Evolutionary conservation across 768 basidiomycete genomes (phyloP).

Genomic region (Suillus subalutaceus): DNA sequence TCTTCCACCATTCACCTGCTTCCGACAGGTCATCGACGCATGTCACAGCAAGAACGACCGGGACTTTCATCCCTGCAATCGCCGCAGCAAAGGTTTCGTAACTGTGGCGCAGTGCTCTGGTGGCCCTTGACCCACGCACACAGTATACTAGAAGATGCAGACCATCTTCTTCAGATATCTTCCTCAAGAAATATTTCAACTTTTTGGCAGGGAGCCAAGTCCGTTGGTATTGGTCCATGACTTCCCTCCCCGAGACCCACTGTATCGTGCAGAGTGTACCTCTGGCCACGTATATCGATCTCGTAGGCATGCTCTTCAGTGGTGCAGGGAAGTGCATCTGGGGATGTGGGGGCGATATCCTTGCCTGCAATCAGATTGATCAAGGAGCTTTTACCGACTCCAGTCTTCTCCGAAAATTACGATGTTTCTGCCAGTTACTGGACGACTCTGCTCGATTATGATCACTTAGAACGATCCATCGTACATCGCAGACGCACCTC

Average conservation of each 20-base stretch:
- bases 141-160: conserved; percentile 29
- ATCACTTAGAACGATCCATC: neutral
- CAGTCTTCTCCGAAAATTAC: conserved; percentile 49
- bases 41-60: conserved; percentile 41
- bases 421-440: conserved; percentile 29
- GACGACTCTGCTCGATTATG: neutral
- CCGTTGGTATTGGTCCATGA: conserved; percentile 12
- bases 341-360: conserved; percentile 34
- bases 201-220: conserved; percentile 11
- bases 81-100: conserved; percentile 33
- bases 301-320: conserved; percentile 31
- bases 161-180: conserved; percentile 30
- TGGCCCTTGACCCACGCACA: conserved; percentile 22
- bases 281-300: conserved; percentile 23
- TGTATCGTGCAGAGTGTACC: conserved; percentile 37
- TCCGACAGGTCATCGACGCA: conserved; percentile 36
- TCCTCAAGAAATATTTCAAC: conserved; percentile 37
- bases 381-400: conserved; percentile 46
- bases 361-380: conserved; percentile 42
- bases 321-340: conserved; percentile 39
- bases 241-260: conserved; percentile 28
- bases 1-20: conserved; percentile 35
- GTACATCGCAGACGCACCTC: neutral
- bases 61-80: conserved; percentile 36
- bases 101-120: conserved; percentile 13